These are phyloP conservation scores for Pichia sp. DNA, from an alignment of 1,139 yeast genomes.

Conservation along the genomic window DNA sequence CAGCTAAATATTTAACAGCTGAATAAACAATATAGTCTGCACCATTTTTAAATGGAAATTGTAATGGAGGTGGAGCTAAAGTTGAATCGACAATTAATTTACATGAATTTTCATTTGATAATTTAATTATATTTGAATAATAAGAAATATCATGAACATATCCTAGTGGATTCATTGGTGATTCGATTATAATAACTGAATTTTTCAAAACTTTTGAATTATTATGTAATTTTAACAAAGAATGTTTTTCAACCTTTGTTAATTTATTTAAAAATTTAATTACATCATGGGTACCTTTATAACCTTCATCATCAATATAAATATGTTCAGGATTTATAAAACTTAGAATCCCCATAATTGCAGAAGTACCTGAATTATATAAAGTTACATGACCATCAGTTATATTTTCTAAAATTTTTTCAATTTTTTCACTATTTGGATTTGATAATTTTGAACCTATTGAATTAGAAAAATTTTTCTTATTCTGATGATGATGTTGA, in stretches of 20 bases:
- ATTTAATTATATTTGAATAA: constrained; percentile 64
- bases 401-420: constrained; percentile 57
- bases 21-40: constrained; percentile 86
- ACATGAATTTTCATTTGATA: constrained; percentile 47
- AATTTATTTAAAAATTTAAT: constrained; percentile 60
- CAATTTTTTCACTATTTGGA: constrained; percentile 66
- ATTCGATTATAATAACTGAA: constrained; percentile 76
- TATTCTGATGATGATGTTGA: constrained; percentile 9
- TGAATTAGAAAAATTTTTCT: constrained; percentile 27
- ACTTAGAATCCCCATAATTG: constrained; percentile 72
- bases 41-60: constrained; percentile 72
- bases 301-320: constrained; percentile 64
- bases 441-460: constrained; percentile 67
- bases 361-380: constrained; percentile 76
- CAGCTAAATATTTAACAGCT: constrained; percentile 89
- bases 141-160: constrained; percentile 54
- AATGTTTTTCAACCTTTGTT: constrained; percentile 47
- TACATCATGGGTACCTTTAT: constrained; percentile 78
- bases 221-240: constrained; percentile 42
- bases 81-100: constrained; percentile 71
- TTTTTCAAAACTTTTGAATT: constrained; percentile 37
- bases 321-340: constrained; percentile 65
- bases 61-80: constrained; percentile 89
- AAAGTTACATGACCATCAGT: constrained; percentile 57
- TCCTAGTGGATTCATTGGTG: constrained; percentile 87